These are phyloP conservation scores for Nicotiana paniculata DNA, from an alignment of 257 asterid genomes.

Conservation along the genomic window DNA sequence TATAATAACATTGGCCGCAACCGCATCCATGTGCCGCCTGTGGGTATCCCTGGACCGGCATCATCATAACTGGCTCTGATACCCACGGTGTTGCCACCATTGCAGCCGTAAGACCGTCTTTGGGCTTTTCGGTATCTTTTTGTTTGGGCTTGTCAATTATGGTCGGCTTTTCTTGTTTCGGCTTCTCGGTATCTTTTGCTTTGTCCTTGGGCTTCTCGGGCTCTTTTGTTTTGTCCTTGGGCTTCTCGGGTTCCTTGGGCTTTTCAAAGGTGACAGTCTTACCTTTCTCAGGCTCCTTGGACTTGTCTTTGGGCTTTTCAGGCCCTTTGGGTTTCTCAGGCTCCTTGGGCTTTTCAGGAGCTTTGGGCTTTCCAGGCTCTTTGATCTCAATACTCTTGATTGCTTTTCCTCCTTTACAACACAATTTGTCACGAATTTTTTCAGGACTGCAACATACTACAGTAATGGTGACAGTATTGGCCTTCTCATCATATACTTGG, in stretches of 20 bases:
- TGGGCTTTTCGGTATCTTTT: neutral
- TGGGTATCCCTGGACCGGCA: constrained; percentile 37
- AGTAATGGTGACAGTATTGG: constrained; percentile 43
- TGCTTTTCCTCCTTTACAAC: constrained; percentile 41
- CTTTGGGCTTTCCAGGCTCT: constrained; percentile 20
- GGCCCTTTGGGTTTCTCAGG: constrained; percentile 14
- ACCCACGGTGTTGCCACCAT: constrained; percentile 13
- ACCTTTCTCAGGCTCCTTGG: constrained; percentile 21
- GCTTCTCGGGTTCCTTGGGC: constrained; percentile 26
- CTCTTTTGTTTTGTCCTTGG: constrained; percentile 26
- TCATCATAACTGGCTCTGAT: constrained; percentile 17
- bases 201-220: constrained; percentile 19
- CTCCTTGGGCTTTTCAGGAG: constrained; percentile 12
- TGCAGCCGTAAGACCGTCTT: neutral
- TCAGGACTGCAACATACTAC: constrained; percentile 88
- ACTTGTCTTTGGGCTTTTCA: constrained; percentile 22
- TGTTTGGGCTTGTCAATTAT: neutral
- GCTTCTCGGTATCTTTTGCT: constrained; percentile 15
- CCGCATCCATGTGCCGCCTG: constrained; percentile 29
- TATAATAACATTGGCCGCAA: constrained; percentile 34
- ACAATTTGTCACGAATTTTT: constrained; percentile 63
- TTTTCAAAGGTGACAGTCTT: constrained; percentile 8
- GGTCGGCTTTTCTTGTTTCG: neutral
- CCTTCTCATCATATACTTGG: constrained; percentile 63
- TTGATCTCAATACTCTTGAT: constrained; percentile 61